Base-by-base conservation (phyloP, 2,329 filamentous ascomycete species). In the Alternaria postmessia region DNA sequence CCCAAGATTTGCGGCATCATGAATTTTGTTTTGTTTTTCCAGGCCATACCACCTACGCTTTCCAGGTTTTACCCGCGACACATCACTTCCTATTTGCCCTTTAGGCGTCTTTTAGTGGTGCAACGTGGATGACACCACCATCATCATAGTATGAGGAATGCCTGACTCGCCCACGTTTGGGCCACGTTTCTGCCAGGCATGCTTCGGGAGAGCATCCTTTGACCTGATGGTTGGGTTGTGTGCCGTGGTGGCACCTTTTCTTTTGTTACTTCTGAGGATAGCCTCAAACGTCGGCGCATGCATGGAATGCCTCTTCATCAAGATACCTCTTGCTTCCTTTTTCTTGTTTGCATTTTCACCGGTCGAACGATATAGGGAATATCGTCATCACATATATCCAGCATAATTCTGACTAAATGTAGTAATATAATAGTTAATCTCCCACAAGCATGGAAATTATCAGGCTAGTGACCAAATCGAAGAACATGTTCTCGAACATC, bases 261-360 rank as follows among this genome's bases (percentile, higher is more conserved):
- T 26, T 49, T 49, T 36, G 46, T 49, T 24, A 36, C 32, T 36
- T 49, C 22, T 38, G 46, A 38, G 32, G 20, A 49, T 20, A 49
- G 20, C 20, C 46, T 49, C 46, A 36, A n/a, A 38, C 30, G 30
- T 34, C 30, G 41, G 49, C 59, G 66, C 57, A 70, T 59, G 60
- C 57, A 34, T 47, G 52, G 53, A 54, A 52, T 51, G 57, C 54
- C 43, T 56, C 44, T 48, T 62, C 43, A 62, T 53, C 61, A 66
- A 64, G 69, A 71, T 69, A 70, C 67, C 66, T 66, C 41, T 68
- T 69, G 49, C 54, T 51, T 71, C 64, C 53, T 28, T 57, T 54
- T 57, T 41, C 28, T 44, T 34, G 28, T 32, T 6, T 39, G 53
- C 48, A 56, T 46, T 20, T 52, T 43, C 43, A 47, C 20, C 51